Evolutionary conservation across 306 rosid species (phyloP), one percentile per base, ranked within the genome.

Genomic region (Gleditsia sinensis): DNA sequence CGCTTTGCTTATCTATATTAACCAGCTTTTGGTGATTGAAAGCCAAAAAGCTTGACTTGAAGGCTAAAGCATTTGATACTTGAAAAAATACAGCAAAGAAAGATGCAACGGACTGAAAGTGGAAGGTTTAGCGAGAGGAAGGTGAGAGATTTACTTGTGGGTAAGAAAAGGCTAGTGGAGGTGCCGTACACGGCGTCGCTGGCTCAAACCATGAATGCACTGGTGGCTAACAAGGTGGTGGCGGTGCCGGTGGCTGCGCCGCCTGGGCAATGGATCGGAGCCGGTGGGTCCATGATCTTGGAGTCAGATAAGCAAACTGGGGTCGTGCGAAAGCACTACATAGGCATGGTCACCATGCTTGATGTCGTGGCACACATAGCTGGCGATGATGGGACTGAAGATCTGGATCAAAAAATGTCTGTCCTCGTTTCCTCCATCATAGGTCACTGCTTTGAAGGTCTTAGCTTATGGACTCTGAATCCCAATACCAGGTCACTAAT

Each of bases 191-290:
- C 92, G 36, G 99, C 96, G 2, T 82, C 96, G 6, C 74, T 94
- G 27, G 92, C 88, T 1, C 83, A 92, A 67, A 88, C 95, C 4
- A 88, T 92, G 96, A 92, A 83, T 70, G 39, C 88, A 0, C 84
- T 92, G 28, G 97, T 92, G 21, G 95, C 95, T 0, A 92, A 92
- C 78, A 80, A 23, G 48, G 91, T 92, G 20, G 77, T 87, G 81
- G 96, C 97, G 42, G 86, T 87, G 3, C 97, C 95, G 0, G 96
- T 94, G 80, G 97, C 97, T 0, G 97, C 92, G 0, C 99, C 99
- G 8, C 97, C 99, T 0, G 96, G 99, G 0, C 96, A 90, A 10
- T 92, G 95, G 97, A 90, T 94, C 49, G 97, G 99, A 43, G 97
- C 96, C 0, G 93, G 97, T 0, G 97, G 95, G 21, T 88, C 97